Conservation (phyloP, 257 asterid genomes). For the Ajuga chamaepitys region DNA sequence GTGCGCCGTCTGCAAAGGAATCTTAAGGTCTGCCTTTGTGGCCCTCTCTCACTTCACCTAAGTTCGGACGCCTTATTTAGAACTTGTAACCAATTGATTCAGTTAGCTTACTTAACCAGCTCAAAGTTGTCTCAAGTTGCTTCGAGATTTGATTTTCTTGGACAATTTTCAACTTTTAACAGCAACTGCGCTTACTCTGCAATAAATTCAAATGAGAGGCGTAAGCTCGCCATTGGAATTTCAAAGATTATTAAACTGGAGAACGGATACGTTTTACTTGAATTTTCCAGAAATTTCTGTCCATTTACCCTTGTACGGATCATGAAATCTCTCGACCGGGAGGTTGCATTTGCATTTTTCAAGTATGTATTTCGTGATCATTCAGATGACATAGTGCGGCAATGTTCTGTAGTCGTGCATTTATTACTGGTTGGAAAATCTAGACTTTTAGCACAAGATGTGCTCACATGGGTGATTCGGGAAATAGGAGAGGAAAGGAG, state of each 20-base stretch:
- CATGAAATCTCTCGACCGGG: conserved; percentile 46
- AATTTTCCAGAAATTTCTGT: conserved; percentile 42
- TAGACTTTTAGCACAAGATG: conserved; percentile 71
- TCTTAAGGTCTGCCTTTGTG: conserved; percentile 37
- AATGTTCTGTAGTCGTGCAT: conserved; percentile 56
- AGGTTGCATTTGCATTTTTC: conserved; percentile 72
- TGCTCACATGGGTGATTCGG: conserved; percentile 55
- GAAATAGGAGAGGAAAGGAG: conserved; percentile 65
- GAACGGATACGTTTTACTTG: conserved; percentile 26
- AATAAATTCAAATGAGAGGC: conserved; percentile 70
- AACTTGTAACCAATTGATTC: conserved; percentile 13
- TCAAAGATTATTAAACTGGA: conserved; percentile 50
- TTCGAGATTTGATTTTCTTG: conserved; percentile 44
- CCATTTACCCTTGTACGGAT: conserved; percentile 50
- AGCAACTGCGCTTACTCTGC: conserved; percentile 18
- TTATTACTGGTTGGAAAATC: conserved; percentile 35
- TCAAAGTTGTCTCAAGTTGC: conserved; percentile 16
- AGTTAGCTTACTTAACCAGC: conserved; percentile 20
- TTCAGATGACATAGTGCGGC: conserved; percentile 34
- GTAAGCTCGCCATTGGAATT: conserved; percentile 48
- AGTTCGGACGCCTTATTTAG: conserved; percentile 26
- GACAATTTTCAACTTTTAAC: conserved; percentile 54
- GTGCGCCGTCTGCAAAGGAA: conserved; percentile 33
- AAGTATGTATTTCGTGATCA: conserved; percentile 43
- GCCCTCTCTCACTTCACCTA: conserved; percentile 21